A percentile compares a stretch with the other conserved stretches of the same genome.
Evolutionary conservation across 306 rosid species (phyloP).

Genomic region (Medicago truncatula): MtrunA17r5.0-ANR NC_053044.1:39298001-39298500

Average conservation of each 20-base stretch:
- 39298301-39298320: conserved; percentile 28
- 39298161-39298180: conserved; percentile 19
- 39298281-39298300: conserved; percentile 11
- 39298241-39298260: conserved; percentile 27
- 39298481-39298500: not conserved
- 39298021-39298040: conserved; percentile 41
- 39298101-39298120: conserved; percentile 29
- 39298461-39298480: conserved; percentile 20
- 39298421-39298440: not conserved
- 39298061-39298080: conserved; percentile 38
- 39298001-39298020: conserved; percentile 34
- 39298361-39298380: conserved; percentile 30
- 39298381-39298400: not conserved
- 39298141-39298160: conserved; percentile 24
- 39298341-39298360: conserved; percentile 15
- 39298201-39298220: conserved; percentile 17
- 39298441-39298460: conserved; percentile 11
- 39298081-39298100: conserved; percentile 2
- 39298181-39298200: not conserved
- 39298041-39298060: conserved; percentile 2
- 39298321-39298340: not conserved
- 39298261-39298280: conserved; percentile 33
- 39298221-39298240: conserved; percentile 39
- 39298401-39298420: conserved; percentile 18
- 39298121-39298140: conserved; percentile 11